Evolutionary conservation across 192 early-diverging fungal genomes (phyloP), one percentile per base, ranked within the genome.

Genomic region (Allomyces macrogynus): DNA sequence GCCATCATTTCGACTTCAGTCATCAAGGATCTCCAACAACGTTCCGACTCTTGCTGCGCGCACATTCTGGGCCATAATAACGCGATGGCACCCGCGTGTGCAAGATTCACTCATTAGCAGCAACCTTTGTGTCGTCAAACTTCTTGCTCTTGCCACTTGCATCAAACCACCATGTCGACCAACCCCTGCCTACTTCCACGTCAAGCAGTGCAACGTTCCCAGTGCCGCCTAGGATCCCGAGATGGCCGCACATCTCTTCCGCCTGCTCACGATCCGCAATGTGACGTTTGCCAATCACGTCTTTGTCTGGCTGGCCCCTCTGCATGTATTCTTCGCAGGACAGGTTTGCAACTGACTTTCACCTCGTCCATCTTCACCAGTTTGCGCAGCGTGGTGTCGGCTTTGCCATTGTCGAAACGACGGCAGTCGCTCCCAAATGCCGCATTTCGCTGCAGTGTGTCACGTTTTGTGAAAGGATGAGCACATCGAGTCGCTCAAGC

Each of bases 401-500:
- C 5, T 70, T 92, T 32, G 77, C 89, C 62, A 78, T 93, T 26
- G 73, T 89, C 61, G 93, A 95, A 67, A 85, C 87, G 9, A 81
- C 85, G 0, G 87, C 77, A 5, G 87, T 95, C 7, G 63, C 71
- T 0, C 81, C 87, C 25, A 76, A 88, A 62, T 90, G 90, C 64
- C 81, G 89, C n/a, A 89, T 92, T 60, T 78, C 87, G 12, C 87
- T 91, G 23, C 70, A 80, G n/a, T n/a, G 60, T 87, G 86, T 71
- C 71, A 80, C 8, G 92, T 92, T 14, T 68, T 95, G 24, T 93
- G 88, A 86, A 78, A 83, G 20, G 87, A 92, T 73, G 86, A 80
- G 12, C 91, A 95, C 40, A 78, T 87, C 0, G 73, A 72, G 1
- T 74, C 78, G 49, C 71, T 86, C 23, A 78, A 77, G 62, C 73